phyloP scores from a whole-genome alignment of 1,284 basidiomycete genomes.

The Tilletia horrida region DNA sequence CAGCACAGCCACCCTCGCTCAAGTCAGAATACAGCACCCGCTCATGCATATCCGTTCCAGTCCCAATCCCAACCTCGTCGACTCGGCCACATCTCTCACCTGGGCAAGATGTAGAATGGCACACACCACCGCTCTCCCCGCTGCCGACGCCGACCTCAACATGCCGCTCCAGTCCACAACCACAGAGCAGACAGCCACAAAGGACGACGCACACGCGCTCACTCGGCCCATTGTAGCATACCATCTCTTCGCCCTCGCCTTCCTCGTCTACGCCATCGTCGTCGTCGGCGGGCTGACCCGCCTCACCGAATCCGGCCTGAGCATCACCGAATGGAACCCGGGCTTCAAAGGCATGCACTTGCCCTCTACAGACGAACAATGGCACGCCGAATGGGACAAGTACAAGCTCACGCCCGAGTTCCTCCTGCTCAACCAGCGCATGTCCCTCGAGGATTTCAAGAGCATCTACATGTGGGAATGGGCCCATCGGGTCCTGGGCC shows the following conservation, averaged over 20 bases:
- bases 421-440: constrained; percentile 84
- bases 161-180: neutral
- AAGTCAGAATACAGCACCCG: too few relatives aligned
- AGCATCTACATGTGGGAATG: constrained; percentile 98
- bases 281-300: constrained; percentile 95
- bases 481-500: constrained; percentile 88
- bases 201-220: constrained; percentile 44
- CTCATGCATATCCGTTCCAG: too few relatives aligned
- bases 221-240: constrained; percentile 69
- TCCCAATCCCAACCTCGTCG: too few relatives aligned
- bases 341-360: constrained; percentile 79
- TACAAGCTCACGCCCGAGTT: constrained; percentile 95
- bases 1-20: too few relatives aligned
- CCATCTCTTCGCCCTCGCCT: constrained; percentile 80
- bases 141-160: constrained; percentile 18
- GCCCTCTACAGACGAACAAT: constrained; percentile 72
- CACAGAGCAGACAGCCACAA: neutral
- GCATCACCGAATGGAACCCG: constrained; percentile 96
- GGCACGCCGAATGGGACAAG: constrained; percentile 88
- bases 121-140: neutral
- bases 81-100: neutral
- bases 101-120: constrained; percentile 7
- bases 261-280: constrained; percentile 83
- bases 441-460: constrained; percentile 87
- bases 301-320: constrained; percentile 92